Percentiles rank a stretch among this genome's conserved stretches.
Evolutionary conservation across 163 green algal genomes (phyloP).

Genomic region (Scenedesmus sp.): DNA sequence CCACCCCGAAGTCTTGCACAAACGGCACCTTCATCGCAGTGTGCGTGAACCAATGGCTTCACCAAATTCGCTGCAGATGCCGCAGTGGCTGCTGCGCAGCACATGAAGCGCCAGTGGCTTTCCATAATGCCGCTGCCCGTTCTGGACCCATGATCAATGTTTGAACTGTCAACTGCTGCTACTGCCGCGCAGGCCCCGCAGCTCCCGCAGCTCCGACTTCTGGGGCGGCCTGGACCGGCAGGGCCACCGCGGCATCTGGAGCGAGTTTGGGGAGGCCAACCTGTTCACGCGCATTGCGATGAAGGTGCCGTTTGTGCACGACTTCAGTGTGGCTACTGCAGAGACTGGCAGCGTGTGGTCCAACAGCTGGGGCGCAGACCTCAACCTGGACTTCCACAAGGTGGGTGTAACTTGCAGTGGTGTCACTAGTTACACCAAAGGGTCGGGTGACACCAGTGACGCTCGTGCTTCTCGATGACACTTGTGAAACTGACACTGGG

Average conservation of each 20-base stretch:
- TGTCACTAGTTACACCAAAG: not conserved
- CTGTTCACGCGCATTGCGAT: not conserved
- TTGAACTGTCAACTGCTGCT: not conserved
- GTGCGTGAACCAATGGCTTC: too few species aligned
- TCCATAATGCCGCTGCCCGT: not conserved
- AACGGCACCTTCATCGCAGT: too few species aligned
- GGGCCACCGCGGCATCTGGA: slow-evolving; percentile 36
- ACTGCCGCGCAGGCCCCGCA: not conserved
- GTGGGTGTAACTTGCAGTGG: not conserved
- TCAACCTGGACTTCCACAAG: slow-evolving; percentile 45
- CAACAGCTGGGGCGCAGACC: slow-evolving; percentile 6
- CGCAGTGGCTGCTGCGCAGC: too few species aligned
- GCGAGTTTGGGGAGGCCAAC: slow-evolving; percentile 28
- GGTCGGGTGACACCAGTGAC: not conserved
- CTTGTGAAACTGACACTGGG: too few species aligned
- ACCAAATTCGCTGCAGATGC: too few species aligned
- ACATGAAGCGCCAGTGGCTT: too few species aligned
- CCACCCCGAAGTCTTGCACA: too few species aligned
- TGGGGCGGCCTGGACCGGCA: slow-evolving; percentile 17
- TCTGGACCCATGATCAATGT: not conserved
- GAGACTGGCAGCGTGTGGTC: slow-evolving; percentile 27
- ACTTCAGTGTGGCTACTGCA: slow-evolving; percentile 9
- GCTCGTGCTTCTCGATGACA: not conserved
- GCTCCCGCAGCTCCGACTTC: not conserved
- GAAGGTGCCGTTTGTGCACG: slow-evolving; percentile 10